Evolutionary conservation across 129 eudicot genomes (phyloP), one percentile per base, ranked within the genome.

Genomic region (Deinandra increscens): DNA sequence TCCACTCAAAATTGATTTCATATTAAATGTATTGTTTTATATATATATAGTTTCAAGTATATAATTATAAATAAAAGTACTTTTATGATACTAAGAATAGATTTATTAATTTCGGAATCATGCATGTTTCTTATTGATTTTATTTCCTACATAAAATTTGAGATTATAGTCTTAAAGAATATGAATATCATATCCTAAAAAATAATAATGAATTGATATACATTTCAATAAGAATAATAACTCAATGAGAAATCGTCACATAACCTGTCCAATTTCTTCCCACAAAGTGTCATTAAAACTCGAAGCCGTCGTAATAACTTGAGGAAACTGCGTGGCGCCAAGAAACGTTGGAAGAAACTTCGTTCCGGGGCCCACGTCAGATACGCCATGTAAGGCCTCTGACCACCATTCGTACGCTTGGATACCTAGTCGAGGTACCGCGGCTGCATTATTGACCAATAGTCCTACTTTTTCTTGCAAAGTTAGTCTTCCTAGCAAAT

Each of bases 321-420:
- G 97, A 13, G 99, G 99, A 62, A 93, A 93, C 51, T 92, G 88
- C n/a, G 99, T 93, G 64, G 99, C 99, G 13, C 84, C 92, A 34
- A 84, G 91, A 56, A 89, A 86, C 9, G 75, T 64, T 0, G 87
- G 92, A 8, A 82, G 88, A 31, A 89, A 93, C 75, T 70, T 89
- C 3, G 88, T 85, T 0, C 97, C 99, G 0, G 93, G 91, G n/a
- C 97, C 98, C 36, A 85, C 83, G 59, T 89, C 76, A 18, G 99
- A 87, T 15, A 94, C 96, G 7, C 99, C 99, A 68, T 94, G 99
- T 37, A 94, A 88, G 0, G 99, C 99, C 84, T 94, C 99, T 15
- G 97, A 89, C 99, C 99, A 94, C 99, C 99, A 94, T 72, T 94
- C 97, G 34, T 89, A 94, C 14, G 91, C 94, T 42, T 73, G 78